phyloP scores from a whole-genome alignment of 2,329 filamentous ascomycete species.

The Coniochaeta sp. region DNA sequence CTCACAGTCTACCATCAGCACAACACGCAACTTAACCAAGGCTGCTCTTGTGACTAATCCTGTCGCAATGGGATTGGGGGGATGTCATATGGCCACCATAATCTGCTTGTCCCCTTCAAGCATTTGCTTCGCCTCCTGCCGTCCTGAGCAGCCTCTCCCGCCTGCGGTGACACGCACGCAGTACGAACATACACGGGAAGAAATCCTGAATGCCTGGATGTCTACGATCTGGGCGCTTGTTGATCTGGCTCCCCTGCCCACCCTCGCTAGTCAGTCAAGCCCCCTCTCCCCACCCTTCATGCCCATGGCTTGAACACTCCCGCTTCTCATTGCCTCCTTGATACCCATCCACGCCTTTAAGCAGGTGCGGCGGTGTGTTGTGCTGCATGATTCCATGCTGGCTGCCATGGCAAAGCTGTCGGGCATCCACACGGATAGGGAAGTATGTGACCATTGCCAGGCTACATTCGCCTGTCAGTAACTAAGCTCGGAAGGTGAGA shows the following conservation, averaged over 20 bases:
- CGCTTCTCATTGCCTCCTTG: neutral
- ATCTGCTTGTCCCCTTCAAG: neutral
- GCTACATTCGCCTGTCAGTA: neutral
- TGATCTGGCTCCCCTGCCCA: neutral
- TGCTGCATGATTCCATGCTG: neutral
- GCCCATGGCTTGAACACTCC: neutral
- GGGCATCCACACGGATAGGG: neutral
- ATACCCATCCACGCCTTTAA: neutral
- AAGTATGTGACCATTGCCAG: neutral
- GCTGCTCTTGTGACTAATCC: neutral
- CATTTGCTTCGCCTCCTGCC: neutral
- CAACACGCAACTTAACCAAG: neutral
- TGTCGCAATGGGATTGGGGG: neutral
- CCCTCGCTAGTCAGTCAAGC: neutral
- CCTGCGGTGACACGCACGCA: neutral
- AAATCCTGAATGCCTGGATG: neutral
- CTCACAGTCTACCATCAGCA: neutral
- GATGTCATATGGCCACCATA: neutral
- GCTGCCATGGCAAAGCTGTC: neutral
- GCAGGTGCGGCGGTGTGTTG: neutral
- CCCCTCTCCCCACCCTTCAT: neutral
- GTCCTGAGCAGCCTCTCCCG: neutral
- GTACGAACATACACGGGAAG: neutral
- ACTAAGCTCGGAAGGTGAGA: constrained; percentile 2
- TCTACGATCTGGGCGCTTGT: neutral